These are phyloP conservation scores for Datisca glomerata DNA, from an alignment of 306 rosid species.

Conservation along the genomic window DNA sequence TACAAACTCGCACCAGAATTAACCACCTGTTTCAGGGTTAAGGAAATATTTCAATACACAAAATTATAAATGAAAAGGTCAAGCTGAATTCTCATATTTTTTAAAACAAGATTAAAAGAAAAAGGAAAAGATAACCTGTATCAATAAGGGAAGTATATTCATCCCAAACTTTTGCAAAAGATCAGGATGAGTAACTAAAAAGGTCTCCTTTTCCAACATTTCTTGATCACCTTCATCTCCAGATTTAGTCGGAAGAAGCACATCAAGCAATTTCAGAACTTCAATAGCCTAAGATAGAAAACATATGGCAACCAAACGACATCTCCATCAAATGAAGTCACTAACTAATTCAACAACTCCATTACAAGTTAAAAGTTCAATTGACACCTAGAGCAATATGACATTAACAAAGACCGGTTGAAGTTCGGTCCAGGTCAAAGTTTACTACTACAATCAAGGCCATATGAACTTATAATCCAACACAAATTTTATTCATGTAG, in stretches of 20 bases:
- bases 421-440: no score
- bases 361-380: no score
- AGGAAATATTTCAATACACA: conserved; percentile 13
- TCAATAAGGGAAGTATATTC: conserved; percentile 70
- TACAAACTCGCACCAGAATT: conserved; percentile 87
- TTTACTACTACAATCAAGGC: no score
- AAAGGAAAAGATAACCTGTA: conserved; percentile 60
- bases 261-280: conserved; percentile 76
- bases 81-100: conserved; percentile 9
- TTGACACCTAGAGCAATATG: no score
- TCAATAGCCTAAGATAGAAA: conserved; percentile 50
- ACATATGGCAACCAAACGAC: neutral
- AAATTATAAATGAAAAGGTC: neutral
- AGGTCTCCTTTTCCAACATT: conserved; percentile 42
- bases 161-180: conserved; percentile 61
- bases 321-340: no score
- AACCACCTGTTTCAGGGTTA: conserved; percentile 43
- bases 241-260: conserved; percentile 59
- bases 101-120: neutral
- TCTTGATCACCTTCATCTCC: conserved; percentile 48
- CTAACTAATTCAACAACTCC: no score
- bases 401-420: no score
- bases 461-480: no score
- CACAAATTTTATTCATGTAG: no score
- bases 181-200: conserved; percentile 42